A percentile compares a stretch with the other conserved stretches of the same genome.
Conservation (phyloP, 208 protist species). For the Acanthamoeba lenticulata region DNA sequence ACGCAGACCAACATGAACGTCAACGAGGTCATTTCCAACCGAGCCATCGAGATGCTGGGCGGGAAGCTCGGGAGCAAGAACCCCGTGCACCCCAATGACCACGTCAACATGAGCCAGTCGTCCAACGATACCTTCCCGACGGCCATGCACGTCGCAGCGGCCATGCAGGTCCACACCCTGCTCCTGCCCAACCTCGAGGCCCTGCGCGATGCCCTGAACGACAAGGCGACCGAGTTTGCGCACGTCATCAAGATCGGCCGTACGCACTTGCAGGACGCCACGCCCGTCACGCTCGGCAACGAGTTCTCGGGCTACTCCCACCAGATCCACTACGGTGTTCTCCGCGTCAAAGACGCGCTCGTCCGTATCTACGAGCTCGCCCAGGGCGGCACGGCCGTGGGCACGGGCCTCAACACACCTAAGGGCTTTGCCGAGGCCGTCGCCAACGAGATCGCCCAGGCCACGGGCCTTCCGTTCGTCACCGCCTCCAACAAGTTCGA, state of each 20-base stretch:
- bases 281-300: slow-evolving; percentile 90
- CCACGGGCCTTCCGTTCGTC: slow-evolving; percentile 85
- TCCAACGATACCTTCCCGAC: slow-evolving; percentile 92
- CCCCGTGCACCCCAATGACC: slow-evolving; percentile 93
- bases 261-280: slow-evolving; percentile 94
- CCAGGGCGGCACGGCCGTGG: slow-evolving; percentile 94
- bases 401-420: slow-evolving; percentile 89
- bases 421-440: slow-evolving; percentile 84
- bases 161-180: slow-evolving; percentile 73
- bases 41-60: slow-evolving; percentile 89
- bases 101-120: slow-evolving; percentile 93
- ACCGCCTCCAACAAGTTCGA: slow-evolving; percentile 90
- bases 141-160: slow-evolving; percentile 89
- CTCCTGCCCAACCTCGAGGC: slow-evolving; percentile 83
- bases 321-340: slow-evolving; percentile 86
- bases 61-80: slow-evolving; percentile 88
- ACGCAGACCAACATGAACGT: slow-evolving; percentile 96
- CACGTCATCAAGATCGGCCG: slow-evolving; percentile 93
- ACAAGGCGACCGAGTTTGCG: slow-evolving; percentile 86
- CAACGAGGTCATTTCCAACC: slow-evolving; percentile 93
- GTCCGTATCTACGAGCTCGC: slow-evolving; percentile 87
- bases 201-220: slow-evolving; percentile 77
- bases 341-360: slow-evolving; percentile 82
- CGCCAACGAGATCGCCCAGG: slow-evolving; percentile 74
- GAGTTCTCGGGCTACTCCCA: slow-evolving; percentile 88